Percentiles rank a stretch among this genome's conserved stretches.
phyloP scores from a whole-genome alignment of 352 stramenopile species.

The Peronosclerospora sorghi region DNA sequence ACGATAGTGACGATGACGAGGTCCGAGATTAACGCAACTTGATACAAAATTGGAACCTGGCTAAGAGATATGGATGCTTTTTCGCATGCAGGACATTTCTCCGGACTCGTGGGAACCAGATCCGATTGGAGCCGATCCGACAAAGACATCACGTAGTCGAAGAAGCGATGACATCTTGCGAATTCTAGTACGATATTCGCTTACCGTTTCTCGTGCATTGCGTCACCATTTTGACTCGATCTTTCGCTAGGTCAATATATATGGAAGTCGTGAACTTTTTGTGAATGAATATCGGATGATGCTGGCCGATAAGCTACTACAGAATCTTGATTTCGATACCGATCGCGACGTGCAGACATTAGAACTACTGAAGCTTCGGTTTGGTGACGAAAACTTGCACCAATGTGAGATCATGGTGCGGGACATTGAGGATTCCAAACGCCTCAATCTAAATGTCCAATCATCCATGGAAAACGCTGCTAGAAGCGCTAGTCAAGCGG shows the following conservation, averaged over 20 bases:
- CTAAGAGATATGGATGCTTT: background rate
- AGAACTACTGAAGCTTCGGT: constrained; percentile 94
- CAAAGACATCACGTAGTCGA: constrained; percentile 63
- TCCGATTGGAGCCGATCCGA: constrained; percentile 74
- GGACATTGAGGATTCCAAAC: constrained; percentile 95
- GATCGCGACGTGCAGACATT: constrained; percentile 91
- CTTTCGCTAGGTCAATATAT: constrained; percentile 86
- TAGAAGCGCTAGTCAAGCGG: background rate
- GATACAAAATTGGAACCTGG: background rate
- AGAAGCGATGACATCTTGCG: constrained; percentile 92
- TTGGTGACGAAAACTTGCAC: constrained; percentile 90
- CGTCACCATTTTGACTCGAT: too few species aligned
- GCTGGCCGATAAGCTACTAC: constrained; percentile 93
- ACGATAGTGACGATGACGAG: constrained; percentile 91
- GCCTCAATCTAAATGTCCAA: constrained; percentile 85
- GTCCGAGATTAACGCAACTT: constrained; percentile 11
- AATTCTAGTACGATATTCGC: constrained; percentile 72
- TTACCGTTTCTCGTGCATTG: too few species aligned
- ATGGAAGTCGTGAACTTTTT: constrained; percentile 96
- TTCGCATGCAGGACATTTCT: constrained; percentile 40
- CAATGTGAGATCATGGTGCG: constrained; percentile 98
- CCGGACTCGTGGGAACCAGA: constrained; percentile 88
- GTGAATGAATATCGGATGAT: constrained; percentile 98
- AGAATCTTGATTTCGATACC: constrained; percentile 90
- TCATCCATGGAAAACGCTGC: constrained; percentile 23